Percentiles rank a stretch among this genome's conserved stretches.
Evolutionary conservation across 164 flowering plant genomes (phyloP).

Genomic region (Nelumbo lutea): DNA sequence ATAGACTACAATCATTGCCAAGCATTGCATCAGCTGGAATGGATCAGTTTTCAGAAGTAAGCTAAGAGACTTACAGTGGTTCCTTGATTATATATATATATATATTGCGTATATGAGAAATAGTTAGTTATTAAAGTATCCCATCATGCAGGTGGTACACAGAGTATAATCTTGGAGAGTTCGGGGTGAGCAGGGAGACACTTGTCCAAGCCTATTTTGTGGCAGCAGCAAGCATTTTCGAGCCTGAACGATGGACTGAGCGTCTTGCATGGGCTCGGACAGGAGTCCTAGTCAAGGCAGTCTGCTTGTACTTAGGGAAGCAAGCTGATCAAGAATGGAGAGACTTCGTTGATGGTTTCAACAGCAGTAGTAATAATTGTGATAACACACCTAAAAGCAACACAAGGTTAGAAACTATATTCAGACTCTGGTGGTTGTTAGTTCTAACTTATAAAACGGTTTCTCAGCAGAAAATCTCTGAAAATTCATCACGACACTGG

Average conservation of each 20-base stretch:
- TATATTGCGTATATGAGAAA: no score
- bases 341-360: slow-evolving; percentile 42
- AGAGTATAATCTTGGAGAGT: slow-evolving; percentile 30
- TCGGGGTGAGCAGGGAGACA: slow-evolving; percentile 40
- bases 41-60: slow-evolving; percentile 59
- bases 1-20: slow-evolving; percentile 77
- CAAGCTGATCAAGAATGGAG: slow-evolving; percentile 19
- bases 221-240: slow-evolving; percentile 66
- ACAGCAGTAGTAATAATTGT: neutral
- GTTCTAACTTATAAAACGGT: no score
- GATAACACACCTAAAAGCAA: neutral
- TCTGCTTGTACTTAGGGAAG: slow-evolving; percentile 27
- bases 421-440: neutral
- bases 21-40: slow-evolving; percentile 51
- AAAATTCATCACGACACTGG: no score
- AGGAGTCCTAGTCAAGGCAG: slow-evolving; percentile 36
- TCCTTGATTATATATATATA: no score
- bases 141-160: slow-evolving; percentile 60
- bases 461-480: no score
- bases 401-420: slow-evolving; percentile 16
- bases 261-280: slow-evolving; percentile 80
- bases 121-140: neutral
- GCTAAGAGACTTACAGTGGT: neutral
- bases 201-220: slow-evolving; percentile 48
- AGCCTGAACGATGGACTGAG: slow-evolving; percentile 49